A percentile compares a stretch with the other conserved stretches of the same genome.
Conservation (phyloP, 2,329 filamentous ascomycete genomes). For the Ophiosphaerella herpotricha region DNA sequence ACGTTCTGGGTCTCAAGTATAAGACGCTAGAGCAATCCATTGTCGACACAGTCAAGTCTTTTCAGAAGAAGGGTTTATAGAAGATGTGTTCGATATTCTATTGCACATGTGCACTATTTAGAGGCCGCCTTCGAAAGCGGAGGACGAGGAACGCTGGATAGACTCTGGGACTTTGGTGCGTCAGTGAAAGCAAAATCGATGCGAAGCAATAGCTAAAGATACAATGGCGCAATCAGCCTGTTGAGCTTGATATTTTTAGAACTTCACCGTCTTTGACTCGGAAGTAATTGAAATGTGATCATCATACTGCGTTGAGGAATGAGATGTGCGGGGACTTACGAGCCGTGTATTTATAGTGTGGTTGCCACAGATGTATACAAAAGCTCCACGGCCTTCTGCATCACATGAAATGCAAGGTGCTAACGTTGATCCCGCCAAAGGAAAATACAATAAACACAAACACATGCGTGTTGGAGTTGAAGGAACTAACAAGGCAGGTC, state of each 20-base stretch:
- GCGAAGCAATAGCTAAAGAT: slow-evolving; percentile 3
- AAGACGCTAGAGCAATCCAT: slow-evolving; percentile 63
- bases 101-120: slow-evolving; percentile 18
- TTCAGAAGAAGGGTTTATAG: slow-evolving; percentile 60
- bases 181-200: slow-evolving; percentile 14
- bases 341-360: background rate
- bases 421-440: background rate
- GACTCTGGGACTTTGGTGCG: slow-evolving; percentile 6
- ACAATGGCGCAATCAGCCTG: slow-evolving; percentile 52
- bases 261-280: slow-evolving; percentile 44
- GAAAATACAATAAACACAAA: too few species aligned
- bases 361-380: background rate
- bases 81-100: slow-evolving; percentile 3
- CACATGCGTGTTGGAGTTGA: slow-evolving; percentile 1
- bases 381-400: background rate
- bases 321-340: slow-evolving; percentile 23
- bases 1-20: slow-evolving; percentile 65
- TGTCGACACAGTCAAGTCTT: slow-evolving; percentile 65
- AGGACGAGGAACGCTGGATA: background rate
- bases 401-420: slow-evolving; percentile 2
- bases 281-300: slow-evolving; percentile 42
- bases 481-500: background rate
- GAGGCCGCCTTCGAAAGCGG: background rate
- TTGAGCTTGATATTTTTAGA: slow-evolving; percentile 58
- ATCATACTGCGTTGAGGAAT: slow-evolving; percentile 29